A percentile compares a stretch with the other conserved stretches of the same genome.
Conservation (phyloP, 305 asterid species). For the Fraxinus sp. region DNA sequence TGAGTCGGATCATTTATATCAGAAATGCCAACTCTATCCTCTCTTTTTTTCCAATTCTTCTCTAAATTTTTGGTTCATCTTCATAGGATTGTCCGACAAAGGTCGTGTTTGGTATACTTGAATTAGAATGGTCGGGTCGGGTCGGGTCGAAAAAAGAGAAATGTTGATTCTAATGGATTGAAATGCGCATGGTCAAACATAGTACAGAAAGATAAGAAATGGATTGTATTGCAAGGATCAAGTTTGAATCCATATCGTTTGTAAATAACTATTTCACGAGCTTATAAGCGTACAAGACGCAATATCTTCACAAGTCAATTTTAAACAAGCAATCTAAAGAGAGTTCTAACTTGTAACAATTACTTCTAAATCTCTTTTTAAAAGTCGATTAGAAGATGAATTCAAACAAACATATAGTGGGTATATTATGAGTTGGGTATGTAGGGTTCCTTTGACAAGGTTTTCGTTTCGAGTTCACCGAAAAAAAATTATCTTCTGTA, state of each 20-base stretch:
- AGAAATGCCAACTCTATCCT: not conserved
- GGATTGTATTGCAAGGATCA: not conserved
- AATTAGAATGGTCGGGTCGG: not conserved
- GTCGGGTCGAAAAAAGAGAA: not conserved
- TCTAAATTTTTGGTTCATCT: not conserved
- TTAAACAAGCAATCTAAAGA: not conserved
- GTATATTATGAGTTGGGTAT: not conserved
- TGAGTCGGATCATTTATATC: not conserved
- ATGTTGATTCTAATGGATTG: not conserved
- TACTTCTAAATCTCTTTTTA: not conserved
- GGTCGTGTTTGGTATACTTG: not conserved
- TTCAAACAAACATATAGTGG: not conserved
- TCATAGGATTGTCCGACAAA: not conserved
- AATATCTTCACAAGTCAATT: not conserved
- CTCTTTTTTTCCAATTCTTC: not conserved
- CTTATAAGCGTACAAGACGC: not conserved
- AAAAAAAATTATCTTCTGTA: too few relatives aligned
- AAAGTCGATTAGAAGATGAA: not conserved
- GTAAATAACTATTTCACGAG: not conserved
- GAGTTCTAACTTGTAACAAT: not conserved
- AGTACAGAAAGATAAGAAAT: not conserved
- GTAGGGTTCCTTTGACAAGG: not conserved
- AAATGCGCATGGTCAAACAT: not conserved
- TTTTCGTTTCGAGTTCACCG: not conserved
- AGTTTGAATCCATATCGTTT: not conserved